A percentile compares a stretch with the other conserved stretches of the same genome.
These are phyloP conservation scores for Leccinum uliginosum DNA, from an alignment of 768 basidiomycete species.

Conservation along the genomic window DNA sequence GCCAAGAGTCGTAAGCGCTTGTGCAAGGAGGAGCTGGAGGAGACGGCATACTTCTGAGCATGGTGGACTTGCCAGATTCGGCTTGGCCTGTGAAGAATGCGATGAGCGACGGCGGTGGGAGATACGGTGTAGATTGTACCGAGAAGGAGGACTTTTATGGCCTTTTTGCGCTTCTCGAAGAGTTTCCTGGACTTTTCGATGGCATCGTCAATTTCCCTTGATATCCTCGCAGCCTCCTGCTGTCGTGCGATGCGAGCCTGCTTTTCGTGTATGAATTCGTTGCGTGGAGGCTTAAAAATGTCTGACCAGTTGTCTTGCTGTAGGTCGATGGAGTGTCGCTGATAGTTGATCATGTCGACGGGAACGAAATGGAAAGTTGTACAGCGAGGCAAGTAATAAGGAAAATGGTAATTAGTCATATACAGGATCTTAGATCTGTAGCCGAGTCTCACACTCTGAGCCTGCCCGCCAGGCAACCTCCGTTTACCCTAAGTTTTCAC, in stretches of 20 bases:
- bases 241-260: slow-evolving; percentile 11
- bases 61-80: slow-evolving; percentile 31
- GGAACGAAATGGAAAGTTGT: neutral
- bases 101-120: neutral
- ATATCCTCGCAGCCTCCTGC: slow-evolving; percentile 22
- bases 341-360: neutral
- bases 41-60: slow-evolving; percentile 23
- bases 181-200: slow-evolving; percentile 24
- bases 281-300: slow-evolving; percentile 14
- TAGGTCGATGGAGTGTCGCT: neutral
- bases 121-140: slow-evolving; percentile 5
- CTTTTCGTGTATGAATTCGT: slow-evolving; percentile 10
- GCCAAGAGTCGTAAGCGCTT: neutral
- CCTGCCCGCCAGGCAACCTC: no score
- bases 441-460: no score
- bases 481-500: no score
- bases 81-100: slow-evolving; percentile 20
- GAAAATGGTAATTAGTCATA: neutral
- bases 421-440: neutral
- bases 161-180: slow-evolving; percentile 23
- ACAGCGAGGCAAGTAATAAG: neutral
- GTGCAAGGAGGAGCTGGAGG: neutral
- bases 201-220: slow-evolving; percentile 26
- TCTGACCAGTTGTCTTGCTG: slow-evolving; percentile 23
- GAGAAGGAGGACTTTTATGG: slow-evolving; percentile 28